Evolutionary conservation across 805 yeast species (phyloP).

Genomic region (Candida odintsovae): DNA sequence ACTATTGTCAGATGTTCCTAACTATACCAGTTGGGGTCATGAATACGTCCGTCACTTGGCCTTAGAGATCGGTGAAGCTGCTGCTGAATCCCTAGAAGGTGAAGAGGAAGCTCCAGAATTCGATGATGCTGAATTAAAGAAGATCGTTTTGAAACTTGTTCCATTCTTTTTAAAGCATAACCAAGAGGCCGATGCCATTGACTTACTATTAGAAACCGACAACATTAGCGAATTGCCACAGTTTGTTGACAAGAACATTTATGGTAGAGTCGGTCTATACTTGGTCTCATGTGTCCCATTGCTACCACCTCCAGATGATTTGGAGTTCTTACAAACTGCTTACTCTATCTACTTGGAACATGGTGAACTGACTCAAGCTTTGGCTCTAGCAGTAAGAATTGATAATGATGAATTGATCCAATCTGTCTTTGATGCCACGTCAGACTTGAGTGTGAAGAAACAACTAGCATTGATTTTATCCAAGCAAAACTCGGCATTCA

Average conservation of each 20-base stretch:
- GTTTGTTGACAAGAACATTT: slow-evolving; percentile 80
- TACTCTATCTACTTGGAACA: slow-evolving; percentile 76
- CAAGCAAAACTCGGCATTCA: slow-evolving; percentile 78
- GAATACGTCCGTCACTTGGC: slow-evolving; percentile 96
- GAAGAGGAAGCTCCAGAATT: slow-evolving; percentile 22
- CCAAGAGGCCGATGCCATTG: slow-evolving; percentile 98
- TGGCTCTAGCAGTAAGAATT: slow-evolving; percentile 81
- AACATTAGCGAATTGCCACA: slow-evolving; percentile 75
- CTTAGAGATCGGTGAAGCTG: slow-evolving; percentile 87
- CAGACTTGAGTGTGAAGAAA: slow-evolving; percentile 69
- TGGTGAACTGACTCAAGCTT: slow-evolving; percentile 81
- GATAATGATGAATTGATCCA: slow-evolving; percentile 75
- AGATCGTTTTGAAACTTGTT: slow-evolving; percentile 69
- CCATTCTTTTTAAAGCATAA: slow-evolving; percentile 90
- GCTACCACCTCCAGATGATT: slow-evolving; percentile 91
- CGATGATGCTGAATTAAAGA: slow-evolving; percentile 41
- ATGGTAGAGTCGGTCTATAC: slow-evolving; percentile 84
- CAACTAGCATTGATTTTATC: slow-evolving; percentile 89
- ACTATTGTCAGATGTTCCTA: slow-evolving; percentile 49
- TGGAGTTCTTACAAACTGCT: slow-evolving; percentile 81
- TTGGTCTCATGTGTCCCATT: slow-evolving; percentile 96
- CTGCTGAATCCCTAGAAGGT: slow-evolving; percentile 46
- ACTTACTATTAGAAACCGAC: slow-evolving; percentile 84
- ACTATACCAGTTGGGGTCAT: slow-evolving; percentile 91
- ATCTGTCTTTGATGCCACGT: slow-evolving; percentile 76